Evolutionary conservation across 257 asterid genomes (phyloP).

Genomic region (Jasminum sambac): DNA sequence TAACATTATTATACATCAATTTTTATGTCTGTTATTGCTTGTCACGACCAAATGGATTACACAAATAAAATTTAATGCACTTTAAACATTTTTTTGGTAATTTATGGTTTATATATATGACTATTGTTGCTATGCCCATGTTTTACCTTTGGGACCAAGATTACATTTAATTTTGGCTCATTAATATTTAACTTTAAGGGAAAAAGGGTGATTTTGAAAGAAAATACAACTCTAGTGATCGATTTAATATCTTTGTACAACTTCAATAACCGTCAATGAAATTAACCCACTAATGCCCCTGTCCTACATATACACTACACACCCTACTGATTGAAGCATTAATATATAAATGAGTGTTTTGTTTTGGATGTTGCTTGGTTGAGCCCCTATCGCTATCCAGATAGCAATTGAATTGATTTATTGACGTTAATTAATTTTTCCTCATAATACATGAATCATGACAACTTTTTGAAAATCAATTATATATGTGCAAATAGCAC

Average conservation of each 20-base stretch:
- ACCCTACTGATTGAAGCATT: neutral
- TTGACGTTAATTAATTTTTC: neutral
- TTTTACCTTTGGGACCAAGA: neutral
- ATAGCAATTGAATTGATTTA: neutral
- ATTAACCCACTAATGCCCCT: too few species aligned
- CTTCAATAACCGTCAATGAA: too few species aligned
- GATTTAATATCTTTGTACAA: too few species aligned
- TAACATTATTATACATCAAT: neutral
- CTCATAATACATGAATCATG: neutral
- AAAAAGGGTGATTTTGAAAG: too few species aligned
- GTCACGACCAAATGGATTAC: constrained; percentile 8
- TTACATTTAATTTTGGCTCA: too few species aligned
- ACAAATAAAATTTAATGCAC: neutral
- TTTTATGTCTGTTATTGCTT: neutral
- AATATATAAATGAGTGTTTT: neutral
- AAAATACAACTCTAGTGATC: too few species aligned
- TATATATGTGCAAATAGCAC: neutral
- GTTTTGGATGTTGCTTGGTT: neutral
- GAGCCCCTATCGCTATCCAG: neutral
- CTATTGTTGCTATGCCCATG: neutral
- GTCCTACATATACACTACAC: too few species aligned
- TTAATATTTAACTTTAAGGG: too few species aligned
- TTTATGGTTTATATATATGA: neutral
- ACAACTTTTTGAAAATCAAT: neutral
- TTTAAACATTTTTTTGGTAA: neutral